Percentiles rank a stretch among this genome's conserved stretches.
These are phyloP conservation scores for Mycosphaerella arachidis DNA, from an alignment of 2,329 filamentous ascomycete species.

Conservation along the genomic window DNA sequence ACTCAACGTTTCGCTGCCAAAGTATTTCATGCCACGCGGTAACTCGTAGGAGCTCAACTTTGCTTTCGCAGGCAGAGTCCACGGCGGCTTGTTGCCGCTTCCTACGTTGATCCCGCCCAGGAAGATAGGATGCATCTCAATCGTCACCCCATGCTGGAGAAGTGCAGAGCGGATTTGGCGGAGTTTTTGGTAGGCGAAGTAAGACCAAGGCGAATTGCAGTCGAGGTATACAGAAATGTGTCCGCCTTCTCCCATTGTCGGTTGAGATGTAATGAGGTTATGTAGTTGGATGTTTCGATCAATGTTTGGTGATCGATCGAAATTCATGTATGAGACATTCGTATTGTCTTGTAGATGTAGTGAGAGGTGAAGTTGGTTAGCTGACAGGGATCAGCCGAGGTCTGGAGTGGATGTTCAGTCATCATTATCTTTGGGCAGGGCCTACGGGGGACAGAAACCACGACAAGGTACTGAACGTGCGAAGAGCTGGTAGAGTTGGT, in stretches of 20 bases:
- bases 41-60: constrained; percentile 51
- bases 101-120: constrained; percentile 48
- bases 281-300: neutral
- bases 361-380: neutral
- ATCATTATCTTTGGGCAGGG: neutral
- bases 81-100: constrained; percentile 65
- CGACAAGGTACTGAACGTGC: too few relatives aligned
- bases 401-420: constrained; percentile 4
- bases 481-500: too few relatives aligned
- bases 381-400: neutral
- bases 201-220: constrained; percentile 38
- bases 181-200: constrained; percentile 14
- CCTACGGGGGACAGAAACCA: neutral
- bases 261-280: neutral
- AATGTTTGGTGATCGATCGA: neutral
- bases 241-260: constrained; percentile 23
- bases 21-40: constrained; percentile 42
- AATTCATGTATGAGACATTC: neutral
- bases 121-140: constrained; percentile 62
- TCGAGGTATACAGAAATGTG: constrained; percentile 65
- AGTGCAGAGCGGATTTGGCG: constrained; percentile 12
- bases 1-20: constrained; percentile 35
- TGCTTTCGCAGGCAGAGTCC: constrained; percentile 65
- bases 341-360: neutral
- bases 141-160: constrained; percentile 10